A percentile compares a stretch with the other conserved stretches of the same genome.
Conservation (phyloP, 805 yeast species). For the Saccharomycodes ludwigii region DNA sequence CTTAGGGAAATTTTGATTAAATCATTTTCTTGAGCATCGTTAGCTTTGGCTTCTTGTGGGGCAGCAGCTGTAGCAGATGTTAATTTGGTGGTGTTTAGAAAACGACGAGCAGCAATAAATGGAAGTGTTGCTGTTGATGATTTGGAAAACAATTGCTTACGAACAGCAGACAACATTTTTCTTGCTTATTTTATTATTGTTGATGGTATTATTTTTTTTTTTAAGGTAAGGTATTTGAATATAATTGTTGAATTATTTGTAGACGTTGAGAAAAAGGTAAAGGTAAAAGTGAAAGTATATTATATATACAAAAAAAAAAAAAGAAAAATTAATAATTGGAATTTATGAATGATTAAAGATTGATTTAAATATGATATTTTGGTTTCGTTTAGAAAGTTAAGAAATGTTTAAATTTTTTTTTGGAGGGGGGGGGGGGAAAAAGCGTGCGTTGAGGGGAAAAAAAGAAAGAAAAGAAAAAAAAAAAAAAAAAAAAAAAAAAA, state of each 20-base stretch:
- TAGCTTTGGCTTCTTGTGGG: constrained; percentile 5
- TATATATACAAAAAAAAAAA: too few relatives aligned
- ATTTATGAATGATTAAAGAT: too few relatives aligned
- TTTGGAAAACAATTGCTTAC: background rate
- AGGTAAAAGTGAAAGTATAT: too few relatives aligned
- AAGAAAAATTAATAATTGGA: too few relatives aligned
- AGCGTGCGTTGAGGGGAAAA: background rate
- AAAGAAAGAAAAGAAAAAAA: background rate
- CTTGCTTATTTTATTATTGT: too few relatives aligned
- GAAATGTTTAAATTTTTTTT: background rate
- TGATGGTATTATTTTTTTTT: too few relatives aligned
- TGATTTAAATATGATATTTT: too few relatives aligned
- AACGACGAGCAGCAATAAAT: constrained; percentile 4
- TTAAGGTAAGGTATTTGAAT: too few relatives aligned
- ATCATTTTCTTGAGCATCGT: constrained; percentile 13
- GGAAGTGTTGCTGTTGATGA: background rate
- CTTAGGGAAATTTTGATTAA: constrained; percentile 50
- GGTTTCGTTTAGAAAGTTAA: too few relatives aligned
- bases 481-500: too few relatives aligned
- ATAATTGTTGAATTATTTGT: too few relatives aligned
- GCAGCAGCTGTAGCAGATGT: constrained; percentile 12
- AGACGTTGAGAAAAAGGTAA: too few relatives aligned
- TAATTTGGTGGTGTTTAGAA: constrained; percentile 3
- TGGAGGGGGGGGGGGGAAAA: constrained; percentile 1
- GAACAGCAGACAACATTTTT: constrained; percentile 2